These are phyloP conservation scores for Russula olivacea DNA, from an alignment of 768 basidiomycete species.

Conservation along the genomic window DNA sequence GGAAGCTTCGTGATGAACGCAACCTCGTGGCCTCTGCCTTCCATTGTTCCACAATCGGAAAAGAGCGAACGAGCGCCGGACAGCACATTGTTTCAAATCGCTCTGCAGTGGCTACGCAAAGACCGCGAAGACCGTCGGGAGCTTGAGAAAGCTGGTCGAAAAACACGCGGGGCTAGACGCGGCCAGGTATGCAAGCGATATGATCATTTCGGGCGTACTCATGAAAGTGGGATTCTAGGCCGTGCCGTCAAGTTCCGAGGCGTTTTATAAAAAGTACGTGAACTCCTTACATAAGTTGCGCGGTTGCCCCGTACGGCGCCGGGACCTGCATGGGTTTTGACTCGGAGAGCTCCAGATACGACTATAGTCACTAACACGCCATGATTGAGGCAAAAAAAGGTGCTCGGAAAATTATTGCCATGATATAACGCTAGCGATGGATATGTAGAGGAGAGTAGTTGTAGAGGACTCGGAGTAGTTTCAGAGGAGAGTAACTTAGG, in stretches of 20 bases:
- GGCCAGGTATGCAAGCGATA: slow-evolving; percentile 40
- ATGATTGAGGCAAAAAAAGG: neutral
- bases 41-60: slow-evolving; percentile 17
- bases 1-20: slow-evolving; percentile 67
- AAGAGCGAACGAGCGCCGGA: slow-evolving; percentile 28
- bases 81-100: slow-evolving; percentile 57
- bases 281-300: too few relatives aligned
- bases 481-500: too few relatives aligned
- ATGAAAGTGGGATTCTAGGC: slow-evolving; percentile 33
- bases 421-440: too few relatives aligned
- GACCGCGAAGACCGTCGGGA: slow-evolving; percentile 64
- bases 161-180: slow-evolving; percentile 54
- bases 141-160: slow-evolving; percentile 53
- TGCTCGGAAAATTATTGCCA: too few relatives aligned
- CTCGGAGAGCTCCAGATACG: slow-evolving; percentile 8
- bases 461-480: too few relatives aligned
- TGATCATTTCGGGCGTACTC: slow-evolving; percentile 4
- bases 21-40: slow-evolving; percentile 59
- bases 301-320: too few relatives aligned
- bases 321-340: neutral
- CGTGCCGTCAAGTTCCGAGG: slow-evolving; percentile 70
- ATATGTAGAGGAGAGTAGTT: too few relatives aligned
- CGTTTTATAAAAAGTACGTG: slow-evolving; percentile 76
- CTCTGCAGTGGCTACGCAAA: slow-evolving; percentile 81
- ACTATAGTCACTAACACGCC: slow-evolving; percentile 13